Conservation (phyloP, 371 early-diverging fungal genomes). For the Mortierella sp. region DNA sequence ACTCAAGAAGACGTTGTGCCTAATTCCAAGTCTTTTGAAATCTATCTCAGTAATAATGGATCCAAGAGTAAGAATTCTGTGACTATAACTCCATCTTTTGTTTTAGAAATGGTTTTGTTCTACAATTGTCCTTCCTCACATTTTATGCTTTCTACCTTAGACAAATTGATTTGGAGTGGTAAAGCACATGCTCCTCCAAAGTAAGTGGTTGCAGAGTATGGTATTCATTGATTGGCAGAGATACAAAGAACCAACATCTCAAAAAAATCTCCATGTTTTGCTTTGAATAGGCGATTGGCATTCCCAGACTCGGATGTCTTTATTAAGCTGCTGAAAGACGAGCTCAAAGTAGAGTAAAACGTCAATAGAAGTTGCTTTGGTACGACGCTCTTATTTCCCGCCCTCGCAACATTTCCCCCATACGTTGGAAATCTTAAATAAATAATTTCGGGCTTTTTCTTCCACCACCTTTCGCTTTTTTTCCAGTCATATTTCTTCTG, state of each 20-base stretch:
- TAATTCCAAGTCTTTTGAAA: constrained; percentile 46
- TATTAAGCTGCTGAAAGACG: constrained; percentile 29
- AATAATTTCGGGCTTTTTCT: no score
- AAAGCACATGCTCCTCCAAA: constrained; percentile 50
- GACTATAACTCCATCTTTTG: background rate
- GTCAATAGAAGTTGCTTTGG: background rate
- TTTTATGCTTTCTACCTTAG: constrained; percentile 10
- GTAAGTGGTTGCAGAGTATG: constrained; percentile 11
- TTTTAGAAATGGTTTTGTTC: no score
- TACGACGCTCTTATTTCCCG: no score
- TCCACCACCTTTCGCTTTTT: background rate
- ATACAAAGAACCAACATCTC: no score
- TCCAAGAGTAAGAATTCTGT: constrained; percentile 22
- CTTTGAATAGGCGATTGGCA: constrained; percentile 32
- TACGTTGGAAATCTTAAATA: no score
- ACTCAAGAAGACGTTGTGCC: constrained; percentile 34
- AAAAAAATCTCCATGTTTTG: background rate
- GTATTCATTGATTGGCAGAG: background rate
- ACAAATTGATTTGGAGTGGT: constrained; percentile 51
- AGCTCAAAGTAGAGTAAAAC: constrained; percentile 27
- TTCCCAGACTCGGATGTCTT: constrained; percentile 46
- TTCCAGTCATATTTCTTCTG: background rate
- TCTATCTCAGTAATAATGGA: constrained; percentile 29
- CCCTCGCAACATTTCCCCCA: no score
- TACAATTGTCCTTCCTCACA: no score